A percentile compares a stretch with the other conserved stretches of the same genome.
These are phyloP conservation scores for Fusarium nelsonii DNA, from an alignment of 2,329 filamentous ascomycete species.

Conservation along the genomic window DNA sequence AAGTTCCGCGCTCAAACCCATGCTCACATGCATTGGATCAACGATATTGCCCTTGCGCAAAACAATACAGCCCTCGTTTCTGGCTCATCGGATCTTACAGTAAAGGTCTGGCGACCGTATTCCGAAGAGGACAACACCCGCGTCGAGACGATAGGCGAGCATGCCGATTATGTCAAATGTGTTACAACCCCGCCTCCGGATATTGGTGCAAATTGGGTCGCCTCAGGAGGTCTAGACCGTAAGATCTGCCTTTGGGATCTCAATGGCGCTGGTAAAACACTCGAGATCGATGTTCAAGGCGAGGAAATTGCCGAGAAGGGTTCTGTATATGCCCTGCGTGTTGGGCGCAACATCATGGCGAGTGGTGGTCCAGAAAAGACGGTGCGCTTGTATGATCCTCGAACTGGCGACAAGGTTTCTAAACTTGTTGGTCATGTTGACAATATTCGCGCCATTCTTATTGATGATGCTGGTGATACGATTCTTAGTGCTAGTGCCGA, in stretches of 20 bases:
- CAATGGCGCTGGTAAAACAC: slow-evolving; percentile 83
- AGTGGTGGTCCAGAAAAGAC: slow-evolving; percentile 95
- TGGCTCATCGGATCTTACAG: slow-evolving; percentile 91
- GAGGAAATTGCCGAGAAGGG: slow-evolving; percentile 91
- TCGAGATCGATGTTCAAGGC: slow-evolving; percentile 87
- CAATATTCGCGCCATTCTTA: slow-evolving; percentile 90
- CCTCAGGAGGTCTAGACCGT: slow-evolving; percentile 91
- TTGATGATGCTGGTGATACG: slow-evolving; percentile 88
- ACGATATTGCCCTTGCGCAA: slow-evolving; percentile 86
- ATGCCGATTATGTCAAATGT: slow-evolving; percentile 97
- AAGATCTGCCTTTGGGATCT: slow-evolving; percentile 96
- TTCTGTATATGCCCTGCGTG: slow-evolving; percentile 91
- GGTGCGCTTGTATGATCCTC: slow-evolving; percentile 91
- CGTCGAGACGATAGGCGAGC: slow-evolving; percentile 83
- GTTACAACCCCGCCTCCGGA: slow-evolving; percentile 78
- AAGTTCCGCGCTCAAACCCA: slow-evolving; percentile 72
- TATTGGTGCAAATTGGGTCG: slow-evolving; percentile 82
- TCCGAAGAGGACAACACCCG: slow-evolving; percentile 65
- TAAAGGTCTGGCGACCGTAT: slow-evolving; percentile 90
- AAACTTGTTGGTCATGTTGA: slow-evolving; percentile 98
- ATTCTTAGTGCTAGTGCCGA: slow-evolving; percentile 96
- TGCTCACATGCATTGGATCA: slow-evolving; percentile 96
- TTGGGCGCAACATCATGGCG: slow-evolving; percentile 83
- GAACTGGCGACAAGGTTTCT: slow-evolving; percentile 88
- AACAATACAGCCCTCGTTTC: slow-evolving; percentile 85